A percentile compares a stretch with the other conserved stretches of the same genome.
Evolutionary conservation across 1,284 basidiomycete species (phyloP).

Genomic region (Rhodotorula sp.): DNA sequence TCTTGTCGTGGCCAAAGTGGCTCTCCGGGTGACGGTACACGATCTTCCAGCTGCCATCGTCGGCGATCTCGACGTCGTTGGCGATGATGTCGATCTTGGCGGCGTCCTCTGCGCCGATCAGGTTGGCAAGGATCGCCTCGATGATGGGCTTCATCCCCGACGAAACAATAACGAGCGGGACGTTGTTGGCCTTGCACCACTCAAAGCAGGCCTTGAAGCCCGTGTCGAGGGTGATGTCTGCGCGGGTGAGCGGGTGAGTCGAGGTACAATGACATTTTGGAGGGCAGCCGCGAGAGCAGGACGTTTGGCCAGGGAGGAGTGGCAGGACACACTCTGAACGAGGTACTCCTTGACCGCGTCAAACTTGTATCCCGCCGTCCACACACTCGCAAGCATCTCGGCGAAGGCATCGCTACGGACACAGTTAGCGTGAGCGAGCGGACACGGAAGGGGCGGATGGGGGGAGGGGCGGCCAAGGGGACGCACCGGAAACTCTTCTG

Average conservation of each 20-base stretch:
- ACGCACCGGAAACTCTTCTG: constrained; percentile 69
- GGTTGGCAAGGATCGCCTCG: constrained; percentile 58
- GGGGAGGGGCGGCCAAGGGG: background rate
- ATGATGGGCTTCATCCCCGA: constrained; percentile 88
- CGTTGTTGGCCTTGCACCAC: constrained; percentile 53
- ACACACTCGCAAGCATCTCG: constrained; percentile 74
- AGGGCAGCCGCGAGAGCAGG: too few species aligned
- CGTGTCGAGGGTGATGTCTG: constrained; percentile 79
- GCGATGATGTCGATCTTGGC: constrained; percentile 82
- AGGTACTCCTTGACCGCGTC: constrained; percentile 74
- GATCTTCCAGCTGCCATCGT: constrained; percentile 76
- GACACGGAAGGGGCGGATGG: background rate
- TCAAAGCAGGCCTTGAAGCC: constrained; percentile 83
- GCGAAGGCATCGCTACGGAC: constrained; percentile 70
- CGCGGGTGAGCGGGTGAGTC: background rate
- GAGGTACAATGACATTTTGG: background rate
- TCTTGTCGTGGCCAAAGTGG: constrained; percentile 90
- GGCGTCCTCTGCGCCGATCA: constrained; percentile 57
- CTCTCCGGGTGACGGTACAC: constrained; percentile 46
- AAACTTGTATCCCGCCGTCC: constrained; percentile 64
- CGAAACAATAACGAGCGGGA: constrained; percentile 78
- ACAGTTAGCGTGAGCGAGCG: background rate
- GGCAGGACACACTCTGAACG: constrained; percentile 59
- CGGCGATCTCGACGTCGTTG: constrained; percentile 71
- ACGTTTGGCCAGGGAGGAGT: background rate